phyloP scores from a whole-genome alignment of 768 basidiomycete genomes.

The Boletus subcaerulescens region DNA sequence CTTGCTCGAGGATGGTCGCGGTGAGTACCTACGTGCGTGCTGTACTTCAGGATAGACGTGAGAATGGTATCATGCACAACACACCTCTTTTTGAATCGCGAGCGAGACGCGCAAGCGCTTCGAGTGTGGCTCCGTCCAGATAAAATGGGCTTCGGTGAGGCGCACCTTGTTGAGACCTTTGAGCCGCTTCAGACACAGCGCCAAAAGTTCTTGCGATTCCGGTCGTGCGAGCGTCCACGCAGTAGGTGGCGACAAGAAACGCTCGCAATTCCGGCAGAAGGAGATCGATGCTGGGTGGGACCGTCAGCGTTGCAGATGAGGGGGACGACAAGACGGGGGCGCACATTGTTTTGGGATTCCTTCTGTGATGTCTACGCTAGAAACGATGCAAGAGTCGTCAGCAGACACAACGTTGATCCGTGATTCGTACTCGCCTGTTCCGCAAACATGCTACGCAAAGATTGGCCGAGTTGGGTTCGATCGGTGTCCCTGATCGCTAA shows the following conservation, averaged over 20 bases:
- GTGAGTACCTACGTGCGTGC: slow-evolving; percentile 71
- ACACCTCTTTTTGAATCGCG: slow-evolving; percentile 97
- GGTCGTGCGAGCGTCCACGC: slow-evolving; percentile 84
- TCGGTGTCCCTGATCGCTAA: slow-evolving; percentile 61
- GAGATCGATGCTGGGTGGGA: slow-evolving; percentile 69
- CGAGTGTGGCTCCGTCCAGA: slow-evolving; percentile 99
- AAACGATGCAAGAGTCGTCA: neutral
- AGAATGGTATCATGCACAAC: slow-evolving; percentile 10
- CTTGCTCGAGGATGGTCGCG: slow-evolving; percentile 93
- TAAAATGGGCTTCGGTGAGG: slow-evolving; percentile 96
- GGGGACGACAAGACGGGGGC: slow-evolving; percentile 8
- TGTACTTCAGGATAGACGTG: neutral
- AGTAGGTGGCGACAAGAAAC: slow-evolving; percentile 87
- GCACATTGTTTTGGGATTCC: slow-evolving; percentile 93
- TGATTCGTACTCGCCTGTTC: slow-evolving; percentile 60
- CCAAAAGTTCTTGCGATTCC: slow-evolving; percentile 90
- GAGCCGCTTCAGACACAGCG: slow-evolving; percentile 92
- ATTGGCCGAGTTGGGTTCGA: slow-evolving; percentile 90
- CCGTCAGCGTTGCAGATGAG: neutral
- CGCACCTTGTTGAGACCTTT: slow-evolving; percentile 93
- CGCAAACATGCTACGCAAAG: slow-evolving; percentile 85
- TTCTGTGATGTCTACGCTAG: slow-evolving; percentile 93
- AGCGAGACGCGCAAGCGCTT: slow-evolving; percentile 89
- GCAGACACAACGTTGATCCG: neutral
- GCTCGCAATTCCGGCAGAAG: slow-evolving; percentile 94